A percentile compares a stretch with the other conserved stretches of the same genome.
Evolutionary conservation across 768 basidiomycete species (phyloP).

Genomic region (Pleurotus tuoliensis): DNA sequence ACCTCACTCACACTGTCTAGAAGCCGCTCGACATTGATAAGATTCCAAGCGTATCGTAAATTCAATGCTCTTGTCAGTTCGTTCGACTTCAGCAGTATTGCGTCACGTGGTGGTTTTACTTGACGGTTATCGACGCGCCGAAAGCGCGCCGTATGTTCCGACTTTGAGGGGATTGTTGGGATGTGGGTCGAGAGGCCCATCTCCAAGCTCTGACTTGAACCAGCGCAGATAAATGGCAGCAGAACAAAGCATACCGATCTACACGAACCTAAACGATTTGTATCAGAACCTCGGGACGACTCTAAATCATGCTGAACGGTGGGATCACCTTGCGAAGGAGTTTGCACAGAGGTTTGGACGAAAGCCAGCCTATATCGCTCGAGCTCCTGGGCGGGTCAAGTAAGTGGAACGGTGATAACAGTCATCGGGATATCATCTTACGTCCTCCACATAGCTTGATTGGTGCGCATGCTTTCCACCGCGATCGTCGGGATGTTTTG

Average conservation of each 20-base stretch:
- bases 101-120: neutral
- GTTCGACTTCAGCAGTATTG: neutral
- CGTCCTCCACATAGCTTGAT: constrained; percentile 30
- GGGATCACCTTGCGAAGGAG: constrained; percentile 57
- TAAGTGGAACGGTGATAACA: constrained; percentile 24
- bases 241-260: constrained; percentile 57
- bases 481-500: too few relatives aligned
- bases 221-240: constrained; percentile 39
- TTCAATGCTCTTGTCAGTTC: too few relatives aligned
- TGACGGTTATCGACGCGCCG: neutral
- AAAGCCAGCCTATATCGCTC: constrained; percentile 64
- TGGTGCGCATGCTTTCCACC: constrained; percentile 24
- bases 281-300: constrained; percentile 51
- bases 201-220: too few relatives aligned
- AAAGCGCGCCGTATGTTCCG: neutral
- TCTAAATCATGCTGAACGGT: constrained; percentile 53
- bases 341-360: constrained; percentile 63
- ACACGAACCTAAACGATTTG: constrained; percentile 51
- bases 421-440: neutral
- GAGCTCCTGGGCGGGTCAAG: constrained; percentile 85
- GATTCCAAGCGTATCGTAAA: too few relatives aligned
- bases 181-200: neutral
- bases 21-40: too few relatives aligned
- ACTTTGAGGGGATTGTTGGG: neutral
- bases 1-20: too few relatives aligned